Percentiles rank a stretch among this genome's conserved stretches.
Evolutionary conservation across 2,329 filamentous ascomycete genomes (phyloP).

Genomic region (Ceratocystiopsis brevicomis): DNA sequence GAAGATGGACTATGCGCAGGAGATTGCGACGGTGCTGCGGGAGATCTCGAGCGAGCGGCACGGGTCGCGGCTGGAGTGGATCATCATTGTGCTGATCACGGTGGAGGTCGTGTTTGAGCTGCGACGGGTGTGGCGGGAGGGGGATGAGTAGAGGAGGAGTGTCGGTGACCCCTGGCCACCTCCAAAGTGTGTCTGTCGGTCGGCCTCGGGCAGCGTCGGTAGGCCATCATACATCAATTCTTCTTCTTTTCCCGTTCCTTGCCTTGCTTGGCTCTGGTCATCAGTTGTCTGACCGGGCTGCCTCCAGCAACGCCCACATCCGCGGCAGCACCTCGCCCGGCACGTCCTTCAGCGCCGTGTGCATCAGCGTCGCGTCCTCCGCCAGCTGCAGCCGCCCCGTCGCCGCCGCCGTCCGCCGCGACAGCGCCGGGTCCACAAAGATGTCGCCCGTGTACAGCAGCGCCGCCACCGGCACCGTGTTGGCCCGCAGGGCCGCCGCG

Average conservation of each 20-base stretch:
- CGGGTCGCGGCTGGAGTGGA: constrained; percentile 74
- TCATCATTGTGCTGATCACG: constrained; percentile 83
- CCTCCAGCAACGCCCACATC: neutral
- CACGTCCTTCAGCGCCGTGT: constrained; percentile 7
- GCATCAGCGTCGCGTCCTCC: neutral
- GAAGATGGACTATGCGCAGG: constrained; percentile 94
- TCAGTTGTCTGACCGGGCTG: neutral
- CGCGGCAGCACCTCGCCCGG: neutral
- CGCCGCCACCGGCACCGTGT: constrained; percentile 6
- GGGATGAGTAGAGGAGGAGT: neutral
- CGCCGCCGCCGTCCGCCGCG: neutral
- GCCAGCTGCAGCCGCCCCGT: neutral
- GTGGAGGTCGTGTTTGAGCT: constrained; percentile 86
- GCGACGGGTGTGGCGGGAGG: constrained; percentile 39
- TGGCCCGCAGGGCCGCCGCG: constrained; percentile 1
- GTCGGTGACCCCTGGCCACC: no score
- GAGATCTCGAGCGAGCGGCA: constrained; percentile 85
- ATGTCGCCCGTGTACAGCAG: constrained; percentile 7
- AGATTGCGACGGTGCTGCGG: constrained; percentile 76
- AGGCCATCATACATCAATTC: no score
- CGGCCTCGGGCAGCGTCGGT: no score
- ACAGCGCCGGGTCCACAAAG: constrained; percentile 5
- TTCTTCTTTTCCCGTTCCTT: no score
- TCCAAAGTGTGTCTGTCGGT: no score
- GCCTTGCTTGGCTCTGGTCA: no score